phyloP scores from a whole-genome alignment of 2,329 filamentous ascomycete species.

The Xylaria sp. region DNA sequence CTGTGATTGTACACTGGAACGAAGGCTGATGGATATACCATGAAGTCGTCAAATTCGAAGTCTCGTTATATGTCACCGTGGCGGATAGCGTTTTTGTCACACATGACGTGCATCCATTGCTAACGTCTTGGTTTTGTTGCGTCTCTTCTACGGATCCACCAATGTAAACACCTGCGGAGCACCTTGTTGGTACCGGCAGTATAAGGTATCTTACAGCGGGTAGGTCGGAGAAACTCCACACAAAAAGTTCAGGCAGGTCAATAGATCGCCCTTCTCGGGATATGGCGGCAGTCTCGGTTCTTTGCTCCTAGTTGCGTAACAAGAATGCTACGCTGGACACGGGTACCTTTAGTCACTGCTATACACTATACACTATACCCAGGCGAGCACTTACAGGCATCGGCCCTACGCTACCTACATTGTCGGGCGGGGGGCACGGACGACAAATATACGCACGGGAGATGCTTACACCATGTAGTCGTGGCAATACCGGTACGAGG shows the following conservation, averaged over 20 bases:
- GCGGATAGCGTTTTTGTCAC: constrained; percentile 4
- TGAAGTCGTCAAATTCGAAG: neutral
- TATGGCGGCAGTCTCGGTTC: constrained; percentile 32
- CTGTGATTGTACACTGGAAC: neutral
- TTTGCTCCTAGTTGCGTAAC: constrained; percentile 14
- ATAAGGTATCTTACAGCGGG: neutral
- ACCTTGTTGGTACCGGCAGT: neutral
- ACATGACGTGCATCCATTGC: neutral
- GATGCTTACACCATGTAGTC: constrained; percentile 15
- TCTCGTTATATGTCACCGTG: neutral
- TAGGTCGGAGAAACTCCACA: constrained; percentile 2
- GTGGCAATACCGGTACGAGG: neutral
- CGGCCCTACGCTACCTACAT: constrained; percentile 2
- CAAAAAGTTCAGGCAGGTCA: neutral
- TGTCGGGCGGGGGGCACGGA: constrained; percentile 17
- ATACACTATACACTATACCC: constrained; percentile 5
- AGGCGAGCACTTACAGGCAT: constrained; percentile 1
- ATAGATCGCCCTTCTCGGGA: constrained; percentile 27
- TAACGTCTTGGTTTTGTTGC: neutral
- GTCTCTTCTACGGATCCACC: neutral
- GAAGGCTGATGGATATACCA: neutral
- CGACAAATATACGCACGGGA: constrained; percentile 1
- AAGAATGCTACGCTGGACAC: constrained; percentile 20
- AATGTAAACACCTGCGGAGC: neutral
- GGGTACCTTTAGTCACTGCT: constrained; percentile 16